Percentiles rank a stretch among this genome's conserved stretches.
These are phyloP conservation scores for Annulohypoxylon bovei DNA, from an alignment of 495 filamentous ascomycete species.

Conservation along the genomic window DNA sequence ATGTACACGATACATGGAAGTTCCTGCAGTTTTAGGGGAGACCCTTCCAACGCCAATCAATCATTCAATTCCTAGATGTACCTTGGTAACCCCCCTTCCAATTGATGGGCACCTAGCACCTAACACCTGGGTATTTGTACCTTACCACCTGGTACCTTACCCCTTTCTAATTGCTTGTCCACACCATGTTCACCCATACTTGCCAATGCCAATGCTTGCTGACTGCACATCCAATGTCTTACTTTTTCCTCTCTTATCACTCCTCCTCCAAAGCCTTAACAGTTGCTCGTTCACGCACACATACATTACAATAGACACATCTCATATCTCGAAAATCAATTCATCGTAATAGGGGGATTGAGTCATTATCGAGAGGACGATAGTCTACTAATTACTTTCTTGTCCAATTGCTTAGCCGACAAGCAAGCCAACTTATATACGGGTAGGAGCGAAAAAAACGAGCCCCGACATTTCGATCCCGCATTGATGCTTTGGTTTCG, in stretches of 20 bases:
- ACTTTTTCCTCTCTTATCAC: slow-evolving; percentile 30
- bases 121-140: background rate
- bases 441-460: background rate
- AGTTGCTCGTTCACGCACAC: slow-evolving; percentile 27
- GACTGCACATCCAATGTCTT: slow-evolving; percentile 38
- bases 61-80: slow-evolving; percentile 12
- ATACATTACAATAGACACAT: slow-evolving; percentile 9
- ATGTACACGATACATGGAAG: slow-evolving; percentile 22
- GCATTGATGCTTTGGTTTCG: slow-evolving; percentile 43
- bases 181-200: background rate
- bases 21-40: slow-evolving; percentile 31
- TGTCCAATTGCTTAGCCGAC: background rate
- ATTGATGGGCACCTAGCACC: background rate
- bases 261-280: slow-evolving; percentile 13
- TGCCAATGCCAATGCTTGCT: slow-evolving; percentile 13
- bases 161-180: background rate
- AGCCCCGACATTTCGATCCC: slow-evolving; percentile 15
- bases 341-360: slow-evolving; percentile 5
- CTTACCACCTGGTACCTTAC: background rate
- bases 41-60: slow-evolving; percentile 44
- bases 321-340: slow-evolving; percentile 2
- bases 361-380: background rate
- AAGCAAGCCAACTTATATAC: background rate
- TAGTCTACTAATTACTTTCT: slow-evolving; percentile 1
- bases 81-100: background rate